Evolutionary conservation across 2,329 filamentous ascomycete genomes (phyloP).

Genomic region (Zasmidium citrigriseum): DNA sequence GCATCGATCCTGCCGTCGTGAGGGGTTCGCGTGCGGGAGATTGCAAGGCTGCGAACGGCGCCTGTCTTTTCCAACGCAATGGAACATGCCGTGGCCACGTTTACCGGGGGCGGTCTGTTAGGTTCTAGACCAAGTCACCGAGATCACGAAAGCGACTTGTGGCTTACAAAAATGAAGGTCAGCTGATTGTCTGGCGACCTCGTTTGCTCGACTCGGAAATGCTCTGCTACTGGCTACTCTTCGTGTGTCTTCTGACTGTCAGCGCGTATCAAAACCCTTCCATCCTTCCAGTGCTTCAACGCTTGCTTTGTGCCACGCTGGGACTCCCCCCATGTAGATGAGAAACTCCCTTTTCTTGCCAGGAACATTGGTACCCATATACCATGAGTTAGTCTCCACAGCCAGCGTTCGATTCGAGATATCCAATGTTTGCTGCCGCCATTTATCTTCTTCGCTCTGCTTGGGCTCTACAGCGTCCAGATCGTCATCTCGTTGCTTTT

Average conservation of each 20-base stretch:
- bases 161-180: no score
- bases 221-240: no score
- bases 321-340: constrained; percentile 13
- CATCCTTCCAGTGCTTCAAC: constrained; percentile 5
- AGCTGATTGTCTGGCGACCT: no score
- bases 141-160: no score
- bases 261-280: constrained; percentile 8
- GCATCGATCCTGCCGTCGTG: no score
- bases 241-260: no score
- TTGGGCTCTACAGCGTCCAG: constrained; percentile 43
- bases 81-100: no score
- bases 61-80: background rate
- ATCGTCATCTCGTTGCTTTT: constrained; percentile 39
- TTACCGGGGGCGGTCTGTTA: no score
- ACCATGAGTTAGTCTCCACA: constrained; percentile 28
- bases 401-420: constrained; percentile 20
- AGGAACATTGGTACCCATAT: constrained; percentile 43
- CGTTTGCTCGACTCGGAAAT: no score
- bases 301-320: constrained; percentile 4
- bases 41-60: background rate
- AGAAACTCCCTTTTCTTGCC: constrained; percentile 45
- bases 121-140: no score
- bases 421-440: constrained; percentile 29
- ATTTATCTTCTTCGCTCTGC: constrained; percentile 42
- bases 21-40: background rate